phyloP scores from a whole-genome alignment of 768 basidiomycete species.

The Panellus pusillus region DNA sequence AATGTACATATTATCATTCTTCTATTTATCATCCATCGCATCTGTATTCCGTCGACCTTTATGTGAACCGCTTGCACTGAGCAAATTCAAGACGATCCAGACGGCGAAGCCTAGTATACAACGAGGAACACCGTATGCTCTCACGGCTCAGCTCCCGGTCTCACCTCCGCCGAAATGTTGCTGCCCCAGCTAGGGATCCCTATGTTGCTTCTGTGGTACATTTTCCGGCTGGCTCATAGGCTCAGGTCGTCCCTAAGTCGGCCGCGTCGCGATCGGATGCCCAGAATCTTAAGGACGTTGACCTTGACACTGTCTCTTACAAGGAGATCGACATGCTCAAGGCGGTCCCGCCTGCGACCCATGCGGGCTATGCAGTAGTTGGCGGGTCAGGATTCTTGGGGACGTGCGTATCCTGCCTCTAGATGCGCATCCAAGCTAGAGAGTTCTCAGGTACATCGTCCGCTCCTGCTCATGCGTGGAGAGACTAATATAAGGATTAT shows the following conservation, averaged over 20 bases:
- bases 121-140: too few relatives aligned
- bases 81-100: too few relatives aligned
- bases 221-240: slow-evolving; percentile 9
- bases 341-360: slow-evolving; percentile 26
- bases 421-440: too few relatives aligned
- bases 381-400: slow-evolving; percentile 36
- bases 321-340: slow-evolving; percentile 28
- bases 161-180: too few relatives aligned
- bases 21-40: background rate
- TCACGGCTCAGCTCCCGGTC: too few relatives aligned
- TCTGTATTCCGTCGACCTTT: background rate
- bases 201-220: background rate
- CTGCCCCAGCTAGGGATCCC: background rate
- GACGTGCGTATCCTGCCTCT: slow-evolving; percentile 21
- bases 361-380: slow-evolving; percentile 29
- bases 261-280: slow-evolving; percentile 6
- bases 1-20: background rate
- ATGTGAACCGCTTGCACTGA: background rate
- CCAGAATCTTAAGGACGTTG: slow-evolving; percentile 4
- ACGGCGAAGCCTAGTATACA: too few relatives aligned
- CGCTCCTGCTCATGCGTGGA: slow-evolving; percentile 34
- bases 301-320: slow-evolving; percentile 28
- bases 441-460: slow-evolving; percentile 31
- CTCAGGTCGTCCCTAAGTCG: slow-evolving; percentile 11
- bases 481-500: slow-evolving; percentile 34